phyloP scores from a whole-genome alignment of 2,329 filamentous ascomycete species.

The Laburnicola sp. region DNA sequence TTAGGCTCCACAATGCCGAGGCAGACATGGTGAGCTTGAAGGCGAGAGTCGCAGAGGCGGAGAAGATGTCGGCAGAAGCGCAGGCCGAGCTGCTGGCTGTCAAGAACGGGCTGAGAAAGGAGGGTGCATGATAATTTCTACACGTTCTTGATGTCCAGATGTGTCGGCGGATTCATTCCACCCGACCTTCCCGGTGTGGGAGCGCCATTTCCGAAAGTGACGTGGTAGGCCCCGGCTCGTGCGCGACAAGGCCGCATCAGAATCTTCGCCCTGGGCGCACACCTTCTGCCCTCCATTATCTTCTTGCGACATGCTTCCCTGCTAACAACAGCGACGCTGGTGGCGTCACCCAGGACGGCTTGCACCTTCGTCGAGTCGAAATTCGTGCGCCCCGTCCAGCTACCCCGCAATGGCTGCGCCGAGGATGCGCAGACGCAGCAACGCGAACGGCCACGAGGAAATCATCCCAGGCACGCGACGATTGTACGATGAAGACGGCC shows the following conservation, averaged over 20 bases:
- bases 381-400: background rate
- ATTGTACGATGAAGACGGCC: conserved; percentile 22
- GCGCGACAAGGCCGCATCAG: background rate
- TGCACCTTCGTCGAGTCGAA: background rate
- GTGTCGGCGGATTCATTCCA: too few relatives aligned
- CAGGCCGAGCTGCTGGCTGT: background rate
- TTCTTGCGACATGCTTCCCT: conserved; percentile 21
- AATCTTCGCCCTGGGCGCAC: background rate
- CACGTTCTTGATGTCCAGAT: too few relatives aligned
- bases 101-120: background rate
- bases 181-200: too few relatives aligned
- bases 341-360: conserved; percentile 13
- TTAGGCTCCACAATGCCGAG: background rate
- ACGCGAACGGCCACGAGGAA: conserved; percentile 17
- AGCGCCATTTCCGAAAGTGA: too few relatives aligned
- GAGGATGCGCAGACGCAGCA: conserved; percentile 14
- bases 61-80: background rate
- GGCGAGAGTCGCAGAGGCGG: background rate
- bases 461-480: conserved; percentile 24
- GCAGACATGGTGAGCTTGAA: background rate
- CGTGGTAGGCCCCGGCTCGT: too few relatives aligned
- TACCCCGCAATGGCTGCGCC: conserved; percentile 5
- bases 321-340: conserved; percentile 24
- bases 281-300: background rate
- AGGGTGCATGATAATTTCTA: background rate